Conservation (phyloP, 179 eudicot species). For the Drosera spatulata region DNA sequence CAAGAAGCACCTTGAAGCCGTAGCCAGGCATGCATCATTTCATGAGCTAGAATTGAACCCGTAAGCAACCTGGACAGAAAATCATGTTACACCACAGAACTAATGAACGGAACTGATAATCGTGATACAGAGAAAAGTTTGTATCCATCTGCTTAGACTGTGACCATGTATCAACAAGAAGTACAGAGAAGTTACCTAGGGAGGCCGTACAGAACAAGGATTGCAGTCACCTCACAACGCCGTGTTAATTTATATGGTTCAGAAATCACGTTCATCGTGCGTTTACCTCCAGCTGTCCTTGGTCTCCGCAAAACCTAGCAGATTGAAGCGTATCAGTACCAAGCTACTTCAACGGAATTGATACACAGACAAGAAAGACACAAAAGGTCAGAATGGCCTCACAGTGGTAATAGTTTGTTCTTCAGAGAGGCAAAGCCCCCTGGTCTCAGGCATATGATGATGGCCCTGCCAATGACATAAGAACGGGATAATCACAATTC, state of each 20-base stretch:
- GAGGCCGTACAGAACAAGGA: slow-evolving; percentile 75
- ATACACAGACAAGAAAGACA: background rate
- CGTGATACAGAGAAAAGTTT: background rate
- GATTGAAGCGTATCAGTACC: background rate
- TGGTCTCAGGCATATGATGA: slow-evolving; percentile 92
- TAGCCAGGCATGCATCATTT: slow-evolving; percentile 95
- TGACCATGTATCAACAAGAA: background rate
- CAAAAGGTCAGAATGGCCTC: slow-evolving; percentile 13
- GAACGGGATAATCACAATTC: background rate
- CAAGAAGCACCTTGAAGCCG: slow-evolving; percentile 49
- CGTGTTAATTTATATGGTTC: slow-evolving; percentile 78
- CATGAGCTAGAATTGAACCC: slow-evolving; percentile 79
- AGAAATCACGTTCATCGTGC: slow-evolving; percentile 50
- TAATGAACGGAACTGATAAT: background rate
- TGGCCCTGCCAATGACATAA: slow-evolving; percentile 43
- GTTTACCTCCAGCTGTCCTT: slow-evolving; percentile 46
- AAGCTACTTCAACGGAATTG: too few species aligned
- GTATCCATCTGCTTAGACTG: too few species aligned
- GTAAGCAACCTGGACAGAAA: slow-evolving; percentile 51
- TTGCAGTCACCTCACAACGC: slow-evolving; percentile 92
- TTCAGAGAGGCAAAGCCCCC: slow-evolving; percentile 90
- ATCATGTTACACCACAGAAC: slow-evolving; percentile 3
- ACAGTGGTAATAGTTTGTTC: slow-evolving; percentile 82
- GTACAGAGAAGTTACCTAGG: slow-evolving; percentile 46
- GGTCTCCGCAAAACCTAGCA: slow-evolving; percentile 55